Evolutionary conservation across 495 filamentous ascomycete genomes (phyloP).

Genomic region (Hypoxylon lienhwacheense): DNA sequence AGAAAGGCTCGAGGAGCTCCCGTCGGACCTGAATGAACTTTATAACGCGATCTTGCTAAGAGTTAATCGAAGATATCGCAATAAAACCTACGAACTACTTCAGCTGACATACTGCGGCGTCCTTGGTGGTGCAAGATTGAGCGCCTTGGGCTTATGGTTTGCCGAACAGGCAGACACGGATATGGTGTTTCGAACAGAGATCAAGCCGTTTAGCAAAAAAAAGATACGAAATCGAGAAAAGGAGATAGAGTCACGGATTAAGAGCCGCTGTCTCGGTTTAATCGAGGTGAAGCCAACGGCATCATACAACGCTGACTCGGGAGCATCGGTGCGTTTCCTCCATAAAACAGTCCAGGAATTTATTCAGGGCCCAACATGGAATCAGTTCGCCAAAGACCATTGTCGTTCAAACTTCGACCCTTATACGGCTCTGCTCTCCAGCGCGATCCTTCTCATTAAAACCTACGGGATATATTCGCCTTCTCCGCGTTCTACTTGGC

Average conservation of each 20-base stretch:
- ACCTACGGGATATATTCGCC: too few species aligned
- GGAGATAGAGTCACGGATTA: not conserved
- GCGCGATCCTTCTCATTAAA: not conserved
- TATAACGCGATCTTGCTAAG: constrained; percentile 9
- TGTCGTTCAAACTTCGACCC: not conserved
- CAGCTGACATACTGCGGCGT: not conserved
- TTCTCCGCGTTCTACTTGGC: too few species aligned
- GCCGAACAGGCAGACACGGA: not conserved
- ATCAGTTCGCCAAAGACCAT: not conserved
- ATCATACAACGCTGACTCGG: too few species aligned
- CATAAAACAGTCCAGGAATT: not conserved
- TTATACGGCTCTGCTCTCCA: not conserved
- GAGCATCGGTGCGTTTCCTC: too few species aligned
- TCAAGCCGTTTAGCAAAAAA: not conserved
- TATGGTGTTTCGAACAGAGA: not conserved
- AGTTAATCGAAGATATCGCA: not conserved
- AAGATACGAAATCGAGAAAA: not conserved
- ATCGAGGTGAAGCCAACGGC: not conserved
- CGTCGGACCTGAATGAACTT: constrained; percentile 23
- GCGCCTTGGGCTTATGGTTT: not conserved
- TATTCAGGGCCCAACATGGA: not conserved
- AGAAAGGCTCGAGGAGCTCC: constrained; percentile 12
- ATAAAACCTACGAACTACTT: not conserved
- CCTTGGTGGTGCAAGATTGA: not conserved
- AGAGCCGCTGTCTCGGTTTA: constrained; percentile 2